Evolutionary conservation across 768 basidiomycete genomes (phyloP).

Genomic region (Russula olivacea): DNA sequence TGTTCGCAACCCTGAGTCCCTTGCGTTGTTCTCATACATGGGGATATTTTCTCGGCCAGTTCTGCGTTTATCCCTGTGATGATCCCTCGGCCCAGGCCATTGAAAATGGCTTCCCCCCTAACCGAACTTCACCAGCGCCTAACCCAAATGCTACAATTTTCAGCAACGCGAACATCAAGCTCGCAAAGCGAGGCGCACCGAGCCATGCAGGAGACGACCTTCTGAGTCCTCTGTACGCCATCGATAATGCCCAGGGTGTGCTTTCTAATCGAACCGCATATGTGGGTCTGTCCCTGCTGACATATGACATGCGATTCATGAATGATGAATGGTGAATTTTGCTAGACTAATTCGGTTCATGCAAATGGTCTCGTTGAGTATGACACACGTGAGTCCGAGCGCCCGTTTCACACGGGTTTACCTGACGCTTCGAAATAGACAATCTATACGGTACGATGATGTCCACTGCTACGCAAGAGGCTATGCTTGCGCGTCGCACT

Average conservation of each 20-base stretch:
- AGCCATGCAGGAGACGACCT: conserved; percentile 34
- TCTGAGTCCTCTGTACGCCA: conserved; percentile 51
- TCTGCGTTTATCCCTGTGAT: conserved; percentile 56
- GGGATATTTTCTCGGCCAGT: conserved; percentile 34
- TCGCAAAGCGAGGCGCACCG: conserved; percentile 27
- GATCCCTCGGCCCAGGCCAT: conserved; percentile 55
- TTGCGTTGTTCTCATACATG: not conserved
- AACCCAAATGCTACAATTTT: conserved; percentile 51
- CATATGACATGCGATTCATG: not conserved
- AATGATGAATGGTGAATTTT: not conserved
- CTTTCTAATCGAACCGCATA: conserved; percentile 52
- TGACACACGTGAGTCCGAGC: conserved; percentile 39
- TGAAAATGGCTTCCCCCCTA: conserved; percentile 48
- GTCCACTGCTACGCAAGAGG: conserved; percentile 54
- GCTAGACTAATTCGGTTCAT: conserved; percentile 39
- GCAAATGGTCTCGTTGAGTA: conserved; percentile 56
- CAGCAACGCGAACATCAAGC: conserved; percentile 23
- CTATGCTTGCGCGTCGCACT: conserved; percentile 58
- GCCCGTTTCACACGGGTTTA: not conserved
- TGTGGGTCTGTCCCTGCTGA: conserved; percentile 33
- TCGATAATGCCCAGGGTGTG: conserved; percentile 46
- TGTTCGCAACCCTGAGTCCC: no score
- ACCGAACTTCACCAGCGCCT: conserved; percentile 45
- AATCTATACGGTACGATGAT: conserved; percentile 71
- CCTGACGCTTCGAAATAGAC: conserved; percentile 30